A percentile compares a stretch with the other conserved stretches of the same genome.
These are phyloP conservation scores for Saraca asoca DNA, from an alignment of 331 rosid species.

Conservation along the genomic window DNA sequence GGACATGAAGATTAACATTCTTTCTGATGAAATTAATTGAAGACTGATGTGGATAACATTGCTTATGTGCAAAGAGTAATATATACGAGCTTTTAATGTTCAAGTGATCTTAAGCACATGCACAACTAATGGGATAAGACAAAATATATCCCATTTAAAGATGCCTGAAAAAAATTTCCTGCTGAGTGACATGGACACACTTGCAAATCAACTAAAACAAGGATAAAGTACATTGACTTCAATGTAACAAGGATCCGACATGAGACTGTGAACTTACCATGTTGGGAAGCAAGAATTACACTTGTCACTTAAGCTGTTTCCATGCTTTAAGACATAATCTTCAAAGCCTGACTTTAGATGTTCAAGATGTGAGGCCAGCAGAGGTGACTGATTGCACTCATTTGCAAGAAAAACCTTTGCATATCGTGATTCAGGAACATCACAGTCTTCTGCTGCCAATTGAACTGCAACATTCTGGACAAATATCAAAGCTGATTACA, in stretches of 20 bases:
- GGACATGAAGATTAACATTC: neutral
- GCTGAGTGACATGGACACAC: neutral
- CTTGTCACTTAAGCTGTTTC: slow-evolving; percentile 45
- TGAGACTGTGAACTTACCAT: slow-evolving; percentile 51
- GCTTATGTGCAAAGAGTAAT: slow-evolving; percentile 4
- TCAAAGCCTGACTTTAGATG: slow-evolving; percentile 70
- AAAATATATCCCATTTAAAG: slow-evolving; percentile 2
- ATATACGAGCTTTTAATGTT: slow-evolving; percentile 6
- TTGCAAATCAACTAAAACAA: too few relatives aligned
- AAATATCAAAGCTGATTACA: slow-evolving; percentile 33
- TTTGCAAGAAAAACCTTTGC: slow-evolving; percentile 61
- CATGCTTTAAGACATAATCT: slow-evolving; percentile 75
- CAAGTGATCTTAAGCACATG: slow-evolving; percentile 18
- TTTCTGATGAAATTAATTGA: neutral
- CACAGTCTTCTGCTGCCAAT: slow-evolving; percentile 53
- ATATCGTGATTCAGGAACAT: slow-evolving; percentile 53
- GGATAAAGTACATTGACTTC: too few relatives aligned
- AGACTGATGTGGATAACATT: slow-evolving; percentile 13
- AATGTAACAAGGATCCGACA: slow-evolving; percentile 17
- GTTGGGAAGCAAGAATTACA: slow-evolving; percentile 67
- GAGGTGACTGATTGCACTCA: slow-evolving; percentile 41
- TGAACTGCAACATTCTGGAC: slow-evolving; percentile 72
- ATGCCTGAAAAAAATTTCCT: slow-evolving; percentile 11
- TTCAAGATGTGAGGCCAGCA: slow-evolving; percentile 62
- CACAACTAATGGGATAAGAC: slow-evolving; percentile 6